These are phyloP conservation scores for Acer negundo DNA, from an alignment of 345 rosid species.

Conservation along the genomic window DNA sequence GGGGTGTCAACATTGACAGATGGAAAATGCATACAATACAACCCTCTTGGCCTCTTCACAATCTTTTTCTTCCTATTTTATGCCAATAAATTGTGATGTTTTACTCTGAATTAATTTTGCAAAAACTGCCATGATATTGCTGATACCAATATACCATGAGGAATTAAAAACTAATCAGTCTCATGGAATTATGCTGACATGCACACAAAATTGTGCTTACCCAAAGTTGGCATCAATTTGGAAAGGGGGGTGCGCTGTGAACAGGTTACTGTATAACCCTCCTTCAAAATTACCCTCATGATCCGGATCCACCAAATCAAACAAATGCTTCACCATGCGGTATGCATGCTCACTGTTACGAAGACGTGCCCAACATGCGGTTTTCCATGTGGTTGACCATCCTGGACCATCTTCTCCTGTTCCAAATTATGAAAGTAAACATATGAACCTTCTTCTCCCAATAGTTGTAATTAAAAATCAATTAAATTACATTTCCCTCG, in stretches of 20 bases:
- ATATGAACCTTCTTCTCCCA: not conserved
- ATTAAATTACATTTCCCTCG: too few species aligned
- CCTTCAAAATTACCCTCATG: slow-evolving; percentile 58
- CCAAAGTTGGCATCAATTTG: slow-evolving; percentile 98
- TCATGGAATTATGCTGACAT: not conserved
- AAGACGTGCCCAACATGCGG: slow-evolving; percentile 84
- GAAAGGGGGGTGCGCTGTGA: slow-evolving; percentile 95
- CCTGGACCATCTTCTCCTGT: slow-evolving; percentile 98
- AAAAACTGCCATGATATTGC: too few species aligned
- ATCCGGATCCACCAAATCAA: slow-evolving; percentile 77
- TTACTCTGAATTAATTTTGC: not conserved
- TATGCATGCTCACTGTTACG: slow-evolving; percentile 74
- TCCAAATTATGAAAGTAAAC: not conserved
- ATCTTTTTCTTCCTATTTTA: not conserved
- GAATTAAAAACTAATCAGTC: not conserved
- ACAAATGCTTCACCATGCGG: slow-evolving; percentile 72
- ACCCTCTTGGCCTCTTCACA: not conserved
- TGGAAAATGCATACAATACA: not conserved
- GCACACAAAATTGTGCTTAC: slow-evolving; percentile 41
- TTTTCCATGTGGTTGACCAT: slow-evolving; percentile 96
- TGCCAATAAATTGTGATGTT: not conserved
- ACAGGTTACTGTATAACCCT: slow-evolving; percentile 87
- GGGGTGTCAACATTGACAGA: not conserved
- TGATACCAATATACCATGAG: not conserved
- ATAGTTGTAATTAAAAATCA: not conserved